These are phyloP conservation scores for Ceratocystis alfenasii DNA, from an alignment of 2,329 filamentous ascomycete genomes.

Conservation along the genomic window DNA sequence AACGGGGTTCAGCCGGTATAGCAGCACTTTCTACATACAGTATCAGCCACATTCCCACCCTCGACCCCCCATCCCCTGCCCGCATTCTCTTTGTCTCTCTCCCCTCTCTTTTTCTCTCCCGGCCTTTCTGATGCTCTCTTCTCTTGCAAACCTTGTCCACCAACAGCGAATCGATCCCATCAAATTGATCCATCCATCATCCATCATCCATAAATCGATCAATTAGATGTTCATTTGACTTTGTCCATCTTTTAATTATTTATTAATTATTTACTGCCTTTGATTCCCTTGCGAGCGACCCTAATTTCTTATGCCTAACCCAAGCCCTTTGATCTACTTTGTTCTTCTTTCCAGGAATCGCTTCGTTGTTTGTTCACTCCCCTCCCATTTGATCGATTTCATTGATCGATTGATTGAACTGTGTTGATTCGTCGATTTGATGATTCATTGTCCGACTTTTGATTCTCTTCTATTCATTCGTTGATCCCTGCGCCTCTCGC, in stretches of 20 bases:
- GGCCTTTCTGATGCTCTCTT: no score
- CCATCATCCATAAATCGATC: no score
- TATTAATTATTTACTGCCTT: background rate
- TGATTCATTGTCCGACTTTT: constrained; percentile 1
- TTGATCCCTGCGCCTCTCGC: background rate
- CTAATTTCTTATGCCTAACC: background rate
- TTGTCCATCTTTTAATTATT: background rate
- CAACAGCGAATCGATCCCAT: no score
- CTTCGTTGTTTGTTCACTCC: background rate
- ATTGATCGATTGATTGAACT: background rate
- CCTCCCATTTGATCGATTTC: background rate
- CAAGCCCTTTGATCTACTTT: background rate
- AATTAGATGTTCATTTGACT: background rate
- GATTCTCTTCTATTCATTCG: background rate
- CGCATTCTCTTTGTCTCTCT: background rate
- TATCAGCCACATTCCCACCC: background rate
- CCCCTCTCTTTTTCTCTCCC: background rate
- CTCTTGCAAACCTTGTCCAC: no score
- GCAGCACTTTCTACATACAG: no score
- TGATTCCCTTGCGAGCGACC: background rate
- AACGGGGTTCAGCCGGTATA: no score
- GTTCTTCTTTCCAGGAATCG: background rate
- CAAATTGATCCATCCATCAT: no score
- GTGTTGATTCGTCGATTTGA: background rate
- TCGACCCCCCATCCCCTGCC: background rate